Evolutionary conservation across 1,284 basidiomycete genomes (phyloP), one percentile per base, ranked within the genome.

Genomic region (Ustilago tritici): DNA sequence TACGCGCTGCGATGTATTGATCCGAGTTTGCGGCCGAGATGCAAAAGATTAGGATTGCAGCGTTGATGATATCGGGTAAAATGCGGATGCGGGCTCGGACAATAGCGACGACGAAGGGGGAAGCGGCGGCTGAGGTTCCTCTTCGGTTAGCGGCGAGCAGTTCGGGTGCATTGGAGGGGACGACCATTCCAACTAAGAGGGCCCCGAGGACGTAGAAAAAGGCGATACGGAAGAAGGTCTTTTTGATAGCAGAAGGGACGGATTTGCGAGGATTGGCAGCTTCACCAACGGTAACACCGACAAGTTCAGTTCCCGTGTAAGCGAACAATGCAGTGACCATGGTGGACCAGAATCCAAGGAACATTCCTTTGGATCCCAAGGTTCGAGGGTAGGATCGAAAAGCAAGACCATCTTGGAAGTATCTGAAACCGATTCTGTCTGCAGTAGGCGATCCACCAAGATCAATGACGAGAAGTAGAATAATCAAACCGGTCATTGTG

Each of bases 31-130:
- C 88, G 8, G 88, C 88, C 10, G 87, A 88, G 60, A 88, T 83
- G 31, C 66, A 68, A 69, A 82, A 83, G 43, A 83, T 54, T 32
- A 81, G 82, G 82, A 83, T 87, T 83, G 71, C 69, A 2, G 88
- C 88, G 78, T 89, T 90, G 84, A 88, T 86, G 59, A 89, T 90
- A 59, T 90, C 90, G 3, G 93, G 93, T 2, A 94, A 87, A 23
- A 83, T 86, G 47, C 85, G 90, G 87, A 95, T 95, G 38, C 92
- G 91, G 1, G 93, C 92, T 49, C 88, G 89, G 80, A 90, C 63
- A 70, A 88, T 88, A 19, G 88, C 90, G 15, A 93, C 91, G 56
- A 93, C 91, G 84, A 93, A 93, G 0, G 93, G 92, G 56, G 91
- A 93, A 4, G 92, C 92, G 15, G 91, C 70, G 1, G 80, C 80